Evolutionary conservation across 768 basidiomycete genomes (phyloP), one percentile per base, ranked within the genome.

Genomic region (Rubroboletus satanas): DNA sequence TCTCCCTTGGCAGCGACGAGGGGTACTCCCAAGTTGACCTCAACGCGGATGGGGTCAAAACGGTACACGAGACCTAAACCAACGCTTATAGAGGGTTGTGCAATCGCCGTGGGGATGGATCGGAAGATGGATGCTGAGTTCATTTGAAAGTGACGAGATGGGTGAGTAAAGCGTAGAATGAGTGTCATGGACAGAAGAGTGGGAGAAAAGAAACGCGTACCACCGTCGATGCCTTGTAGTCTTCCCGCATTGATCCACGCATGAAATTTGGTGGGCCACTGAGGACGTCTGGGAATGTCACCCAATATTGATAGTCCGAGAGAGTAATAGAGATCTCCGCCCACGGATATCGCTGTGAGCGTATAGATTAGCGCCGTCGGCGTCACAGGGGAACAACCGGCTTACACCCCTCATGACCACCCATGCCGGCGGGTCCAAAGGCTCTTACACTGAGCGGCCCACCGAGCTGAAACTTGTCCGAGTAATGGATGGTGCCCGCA

Each of bases 381-480:
- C 5, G 11, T 15, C 2, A 17, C 10, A 55, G 46, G 21, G 35
- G 21, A 32, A 28, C 36, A 14, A 46, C 44, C 32, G 33, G 70
- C 83, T 59, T 62, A 91, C 91, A 64, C 17, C 83, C 81, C 57
- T 94, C 91, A 21, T 77, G 79, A 0, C 88, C 86, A 5, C 94
- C 94, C 74, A 97, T 76, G 4, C 84, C 77, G 64, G 90, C 91
- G 7, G 78, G 75, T 42, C 79, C 79, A 72, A 96, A 95, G 48
- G 83, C 81, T 6, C 97, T 77, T 0, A 98, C 78, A 50, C 84
- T 91, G 7, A 87, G 82, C 0, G 97, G 94, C 0, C 97, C 97
- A 26, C 97, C 97, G 0, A 98, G 79, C 60, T 96, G 94, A 69
- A 93, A 93, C 6, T 93, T 83, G 71, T 99, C 97, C 1, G 84